These are phyloP conservation scores for Iodosphaeria phyllophila DNA, from an alignment of 2,329 filamentous ascomycete genomes.

Conservation along the genomic window DNA sequence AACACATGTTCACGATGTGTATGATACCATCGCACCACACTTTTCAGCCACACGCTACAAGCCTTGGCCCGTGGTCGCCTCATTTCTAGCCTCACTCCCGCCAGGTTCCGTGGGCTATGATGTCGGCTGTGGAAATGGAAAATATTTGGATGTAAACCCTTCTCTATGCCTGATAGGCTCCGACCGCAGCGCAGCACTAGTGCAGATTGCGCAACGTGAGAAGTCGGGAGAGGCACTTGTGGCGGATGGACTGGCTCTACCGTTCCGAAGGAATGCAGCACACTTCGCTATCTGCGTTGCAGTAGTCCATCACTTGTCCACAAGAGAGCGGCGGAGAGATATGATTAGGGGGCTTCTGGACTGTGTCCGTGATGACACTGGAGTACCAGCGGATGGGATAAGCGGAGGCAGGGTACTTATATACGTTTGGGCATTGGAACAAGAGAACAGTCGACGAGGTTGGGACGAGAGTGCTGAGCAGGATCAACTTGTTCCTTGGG, in stretches of 20 bases:
- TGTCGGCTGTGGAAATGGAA: constrained; percentile 91
- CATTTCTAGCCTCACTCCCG: constrained; percentile 48
- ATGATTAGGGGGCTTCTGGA: constrained; percentile 55
- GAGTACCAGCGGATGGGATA: too few relatives aligned
- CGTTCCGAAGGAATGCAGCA: constrained; percentile 39
- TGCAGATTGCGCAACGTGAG: constrained; percentile 24
- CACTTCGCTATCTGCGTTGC: constrained; percentile 93
- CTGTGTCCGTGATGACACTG: constrained; percentile 42
- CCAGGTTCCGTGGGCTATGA: constrained; percentile 70
- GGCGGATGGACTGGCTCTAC: constrained; percentile 68
- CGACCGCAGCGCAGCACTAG: constrained; percentile 51
- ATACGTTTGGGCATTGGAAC: constrained; percentile 93
- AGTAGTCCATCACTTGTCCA: constrained; percentile 85
- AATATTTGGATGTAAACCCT: constrained; percentile 70
- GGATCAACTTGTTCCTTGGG: constrained; percentile 94
- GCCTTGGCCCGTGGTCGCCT: constrained; percentile 84
- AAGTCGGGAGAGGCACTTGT: constrained; percentile 49
- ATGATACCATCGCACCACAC: constrained; percentile 71
- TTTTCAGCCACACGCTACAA: constrained; percentile 64
- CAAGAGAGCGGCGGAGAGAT: constrained; percentile 48
- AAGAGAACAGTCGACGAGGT: constrained; percentile 66
- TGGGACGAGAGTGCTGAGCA: constrained; percentile 75
- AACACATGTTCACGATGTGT: constrained; percentile 77
- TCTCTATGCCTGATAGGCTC: constrained; percentile 66
- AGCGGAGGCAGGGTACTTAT: constrained; percentile 56